Percentiles rank a stretch among this genome's conserved stretches.
phyloP scores from a whole-genome alignment of 2,329 filamentous ascomycete species.

The Plenodomus lindquistii region DNA sequence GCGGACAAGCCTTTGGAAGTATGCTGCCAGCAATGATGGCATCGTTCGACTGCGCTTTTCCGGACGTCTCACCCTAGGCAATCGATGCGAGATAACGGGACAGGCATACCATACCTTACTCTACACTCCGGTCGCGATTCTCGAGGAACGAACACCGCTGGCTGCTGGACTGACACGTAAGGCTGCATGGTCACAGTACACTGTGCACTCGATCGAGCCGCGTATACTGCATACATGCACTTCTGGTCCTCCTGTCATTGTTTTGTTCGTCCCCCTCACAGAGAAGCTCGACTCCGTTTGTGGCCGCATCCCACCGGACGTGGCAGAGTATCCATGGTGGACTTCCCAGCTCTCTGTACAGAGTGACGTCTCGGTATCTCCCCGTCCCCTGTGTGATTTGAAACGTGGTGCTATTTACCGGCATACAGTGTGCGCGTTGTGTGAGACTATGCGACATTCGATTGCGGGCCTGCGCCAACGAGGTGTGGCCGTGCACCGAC shows the following conservation, averaged over 20 bases:
- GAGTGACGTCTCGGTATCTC: constrained; percentile 28
- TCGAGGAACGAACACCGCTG: constrained; percentile 14
- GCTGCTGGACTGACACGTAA: constrained; percentile 10
- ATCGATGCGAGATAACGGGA: constrained; percentile 25
- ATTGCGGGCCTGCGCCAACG: neutral
- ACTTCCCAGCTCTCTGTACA: constrained; percentile 20
- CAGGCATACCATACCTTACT: constrained; percentile 23
- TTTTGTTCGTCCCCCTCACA: neutral
- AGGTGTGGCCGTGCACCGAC: neutral
- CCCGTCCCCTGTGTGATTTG: constrained; percentile 22
- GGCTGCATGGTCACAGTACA: constrained; percentile 6
- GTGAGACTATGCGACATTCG: neutral
- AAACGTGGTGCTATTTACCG: constrained; percentile 32
- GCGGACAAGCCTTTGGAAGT: constrained; percentile 22
- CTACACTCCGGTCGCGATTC: constrained; percentile 18
- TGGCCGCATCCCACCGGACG: constrained; percentile 12
- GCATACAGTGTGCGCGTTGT: constrained; percentile 20
- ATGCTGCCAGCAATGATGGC: constrained; percentile 20
- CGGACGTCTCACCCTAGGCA: constrained; percentile 27
- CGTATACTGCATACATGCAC: neutral
- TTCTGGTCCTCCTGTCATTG: neutral
- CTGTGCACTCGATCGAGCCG: neutral
- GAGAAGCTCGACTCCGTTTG: constrained; percentile 1
- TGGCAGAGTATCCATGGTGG: constrained; percentile 26
- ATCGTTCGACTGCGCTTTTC: constrained; percentile 24